Percentiles rank a stretch among this genome's conserved stretches.
phyloP scores from a whole-genome alignment of 495 filamentous ascomycete species.

The Aspergillus campestris region DNA sequence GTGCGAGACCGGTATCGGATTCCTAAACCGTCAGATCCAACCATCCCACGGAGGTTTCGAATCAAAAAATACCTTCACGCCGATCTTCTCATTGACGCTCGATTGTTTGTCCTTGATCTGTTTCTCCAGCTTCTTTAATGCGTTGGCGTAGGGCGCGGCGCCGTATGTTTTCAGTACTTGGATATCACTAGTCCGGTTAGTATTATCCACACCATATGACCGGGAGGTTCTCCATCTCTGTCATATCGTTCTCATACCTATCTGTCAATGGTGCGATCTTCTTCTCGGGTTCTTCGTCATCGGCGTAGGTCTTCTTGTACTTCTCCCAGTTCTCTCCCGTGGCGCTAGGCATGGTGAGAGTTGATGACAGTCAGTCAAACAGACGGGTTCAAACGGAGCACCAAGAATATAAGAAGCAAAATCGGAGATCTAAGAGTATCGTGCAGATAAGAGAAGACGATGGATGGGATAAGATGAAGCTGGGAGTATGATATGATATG shows the following conservation, averaged over 20 bases:
- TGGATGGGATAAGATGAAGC: not conserved
- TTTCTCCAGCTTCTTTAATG: constrained; percentile 91
- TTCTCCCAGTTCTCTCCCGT: constrained; percentile 95
- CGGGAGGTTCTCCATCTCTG: no score
- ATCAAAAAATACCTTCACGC: constrained; percentile 47
- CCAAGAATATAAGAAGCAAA: not conserved
- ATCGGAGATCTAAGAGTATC: not conserved
- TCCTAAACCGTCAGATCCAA: constrained; percentile 51
- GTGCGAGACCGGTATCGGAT: constrained; percentile 96
- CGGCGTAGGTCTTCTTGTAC: constrained; percentile 90
- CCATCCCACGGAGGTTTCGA: constrained; percentile 1
- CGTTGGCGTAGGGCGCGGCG: constrained; percentile 86
- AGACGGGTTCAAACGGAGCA: constrained; percentile 3
- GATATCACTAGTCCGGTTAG: constrained; percentile 66
- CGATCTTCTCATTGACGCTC: constrained; percentile 97
- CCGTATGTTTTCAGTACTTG: constrained; percentile 99
- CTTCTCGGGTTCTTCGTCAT: constrained; percentile 97
- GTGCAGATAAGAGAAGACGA: not conserved
- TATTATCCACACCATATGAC: constrained; percentile 2
- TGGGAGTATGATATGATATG: constrained; percentile 5
- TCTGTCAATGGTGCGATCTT: constrained; percentile 95
- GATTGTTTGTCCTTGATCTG: constrained; percentile 97
- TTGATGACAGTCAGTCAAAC: constrained; percentile 14
- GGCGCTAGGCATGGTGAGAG: constrained; percentile 72
- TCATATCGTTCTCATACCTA: constrained; percentile 54